These are phyloP conservation scores for Zygosaccharomyces gambellarensis DNA, from an alignment of 805 yeast species.

Conservation along the genomic window DNA sequence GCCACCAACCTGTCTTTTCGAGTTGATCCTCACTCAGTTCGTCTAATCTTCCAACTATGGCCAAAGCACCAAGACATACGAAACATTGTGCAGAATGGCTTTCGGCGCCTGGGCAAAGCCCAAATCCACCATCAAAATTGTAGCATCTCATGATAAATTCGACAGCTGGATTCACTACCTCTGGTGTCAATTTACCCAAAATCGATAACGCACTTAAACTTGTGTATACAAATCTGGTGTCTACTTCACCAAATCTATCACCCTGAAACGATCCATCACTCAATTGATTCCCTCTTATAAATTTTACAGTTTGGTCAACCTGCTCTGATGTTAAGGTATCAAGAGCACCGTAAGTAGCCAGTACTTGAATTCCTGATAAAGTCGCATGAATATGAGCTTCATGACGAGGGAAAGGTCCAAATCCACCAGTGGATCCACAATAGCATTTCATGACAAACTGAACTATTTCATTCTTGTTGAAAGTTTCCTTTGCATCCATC, in stretches of 20 bases:
- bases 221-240: constrained; percentile 83
- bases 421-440: constrained; percentile 61
- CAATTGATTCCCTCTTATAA: constrained; percentile 38
- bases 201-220: constrained; percentile 72
- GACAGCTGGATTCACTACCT: constrained; percentile 57
- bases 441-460: constrained; percentile 68
- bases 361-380: constrained; percentile 77
- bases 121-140: constrained; percentile 96
- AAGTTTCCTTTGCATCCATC: constrained; percentile 50
- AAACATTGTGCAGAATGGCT: constrained; percentile 91
- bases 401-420: constrained; percentile 84
- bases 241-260: constrained; percentile 87
- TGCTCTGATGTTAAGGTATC: constrained; percentile 38
- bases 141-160: constrained; percentile 62
- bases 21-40: constrained; percentile 35
- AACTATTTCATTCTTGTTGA: constrained; percentile 58
- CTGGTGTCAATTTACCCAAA: constrained; percentile 55
- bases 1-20: constrained; percentile 71
- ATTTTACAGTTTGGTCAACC: constrained; percentile 33
- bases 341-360: constrained; percentile 60
- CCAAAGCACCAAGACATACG: constrained; percentile 77
- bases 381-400: constrained; percentile 87
- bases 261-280: constrained; percentile 77
- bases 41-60: constrained; percentile 59
- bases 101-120: constrained; percentile 90